These are phyloP conservation scores for Gliomastix tumulicola DNA, from an alignment of 2,329 filamentous ascomycete genomes.

Conservation along the genomic window DNA sequence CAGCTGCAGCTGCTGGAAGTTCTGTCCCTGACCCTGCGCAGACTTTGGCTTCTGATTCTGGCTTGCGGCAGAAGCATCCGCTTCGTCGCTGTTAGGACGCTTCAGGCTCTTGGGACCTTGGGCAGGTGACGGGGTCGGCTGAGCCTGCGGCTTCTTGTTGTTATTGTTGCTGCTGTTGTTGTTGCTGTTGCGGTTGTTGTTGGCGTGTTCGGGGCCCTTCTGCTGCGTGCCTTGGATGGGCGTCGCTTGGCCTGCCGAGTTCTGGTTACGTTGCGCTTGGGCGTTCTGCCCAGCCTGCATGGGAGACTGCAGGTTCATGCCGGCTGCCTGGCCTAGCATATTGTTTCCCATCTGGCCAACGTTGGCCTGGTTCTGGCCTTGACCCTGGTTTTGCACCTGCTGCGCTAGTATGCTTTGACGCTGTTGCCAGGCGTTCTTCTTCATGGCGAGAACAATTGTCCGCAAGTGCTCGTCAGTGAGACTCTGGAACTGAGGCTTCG, in stretches of 20 bases:
- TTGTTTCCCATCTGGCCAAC: too few relatives aligned
- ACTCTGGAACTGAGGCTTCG: constrained; percentile 14
- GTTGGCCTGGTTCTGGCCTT: constrained; percentile 22
- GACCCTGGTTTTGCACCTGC: constrained; percentile 24
- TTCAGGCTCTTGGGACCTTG: constrained; percentile 40
- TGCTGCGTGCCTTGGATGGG: neutral
- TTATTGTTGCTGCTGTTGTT: constrained; percentile 2
- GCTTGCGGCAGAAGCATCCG: constrained; percentile 13
- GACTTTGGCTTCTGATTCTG: constrained; percentile 16
- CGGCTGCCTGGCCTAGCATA: too few relatives aligned
- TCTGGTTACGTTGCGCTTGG: neutral
- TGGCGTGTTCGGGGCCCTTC: neutral
- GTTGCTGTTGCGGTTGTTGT: constrained; percentile 6
- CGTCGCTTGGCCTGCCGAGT: neutral
- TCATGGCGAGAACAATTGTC: constrained; percentile 20
- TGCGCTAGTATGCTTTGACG: constrained; percentile 18
- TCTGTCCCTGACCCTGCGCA: constrained; percentile 12
- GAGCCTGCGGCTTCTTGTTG: constrained; percentile 4
- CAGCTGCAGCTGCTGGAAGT: neutral
- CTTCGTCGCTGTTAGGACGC: constrained; percentile 35
- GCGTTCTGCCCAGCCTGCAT: constrained; percentile 12
- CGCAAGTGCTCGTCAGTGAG: constrained; percentile 25
- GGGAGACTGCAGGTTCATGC: constrained; percentile 26
- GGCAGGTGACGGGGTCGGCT: constrained; percentile 27
- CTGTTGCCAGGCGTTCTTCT: constrained; percentile 19